phyloP scores from a whole-genome alignment of 1,284 basidiomycete genomes.

The Volvariella surrecta region DNA sequence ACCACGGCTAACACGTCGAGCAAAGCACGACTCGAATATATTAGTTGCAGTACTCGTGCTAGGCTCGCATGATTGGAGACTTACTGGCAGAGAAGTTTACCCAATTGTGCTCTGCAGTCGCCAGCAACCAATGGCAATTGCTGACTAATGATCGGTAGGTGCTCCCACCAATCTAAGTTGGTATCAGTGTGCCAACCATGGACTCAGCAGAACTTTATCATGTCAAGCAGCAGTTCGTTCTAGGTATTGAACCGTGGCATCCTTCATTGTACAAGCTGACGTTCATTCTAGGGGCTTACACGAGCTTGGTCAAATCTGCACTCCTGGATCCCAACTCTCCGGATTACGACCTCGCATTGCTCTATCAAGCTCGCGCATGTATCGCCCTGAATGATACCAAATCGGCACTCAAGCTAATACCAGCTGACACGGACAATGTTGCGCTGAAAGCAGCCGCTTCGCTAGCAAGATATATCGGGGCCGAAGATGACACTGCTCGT shows the following conservation, averaged over 20 bases:
- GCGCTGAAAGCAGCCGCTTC: constrained; percentile 64
- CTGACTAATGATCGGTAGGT: no score
- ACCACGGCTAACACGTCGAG: no score
- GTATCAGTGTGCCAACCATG: constrained; percentile 30
- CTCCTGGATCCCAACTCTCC: constrained; percentile 54
- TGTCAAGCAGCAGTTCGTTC: constrained; percentile 79
- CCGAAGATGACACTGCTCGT: constrained; percentile 34
- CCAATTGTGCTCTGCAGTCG: no score
- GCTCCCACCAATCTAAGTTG: no score
- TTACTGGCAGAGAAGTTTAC: no score
- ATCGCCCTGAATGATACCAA: constrained; percentile 67
- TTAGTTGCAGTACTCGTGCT: no score
- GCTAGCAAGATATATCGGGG: constrained; percentile 60
- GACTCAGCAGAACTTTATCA: constrained; percentile 79
- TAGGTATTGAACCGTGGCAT: constrained; percentile 36
- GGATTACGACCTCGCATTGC: constrained; percentile 54
- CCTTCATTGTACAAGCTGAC: constrained; percentile 3
- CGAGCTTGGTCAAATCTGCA: constrained; percentile 40
- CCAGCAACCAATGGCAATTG: no score
- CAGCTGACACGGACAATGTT: constrained; percentile 53
- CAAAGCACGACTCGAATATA: no score
- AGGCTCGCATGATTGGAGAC: no score
- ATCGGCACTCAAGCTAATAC: constrained; percentile 45
- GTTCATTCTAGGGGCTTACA: constrained; percentile 51
- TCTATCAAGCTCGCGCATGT: constrained; percentile 81